Evolutionary conservation across 2,329 filamentous ascomycete genomes (phyloP).

Genomic region (Chaetomium globosum): DNA sequence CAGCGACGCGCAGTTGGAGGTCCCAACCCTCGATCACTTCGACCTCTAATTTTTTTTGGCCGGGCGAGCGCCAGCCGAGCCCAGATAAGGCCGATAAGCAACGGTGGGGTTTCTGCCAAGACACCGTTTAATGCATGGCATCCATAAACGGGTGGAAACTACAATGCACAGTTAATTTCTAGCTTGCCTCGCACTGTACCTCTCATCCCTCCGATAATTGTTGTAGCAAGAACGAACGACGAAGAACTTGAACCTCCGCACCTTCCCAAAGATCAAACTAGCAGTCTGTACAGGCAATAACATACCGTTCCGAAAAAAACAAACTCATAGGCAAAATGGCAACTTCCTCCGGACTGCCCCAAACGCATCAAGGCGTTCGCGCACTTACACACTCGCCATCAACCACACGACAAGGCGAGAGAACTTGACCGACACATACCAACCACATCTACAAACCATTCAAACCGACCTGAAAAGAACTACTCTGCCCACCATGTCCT

Average conservation of each 20-base stretch:
- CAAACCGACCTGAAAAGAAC: neutral
- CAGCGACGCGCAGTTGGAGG: constrained; percentile 13
- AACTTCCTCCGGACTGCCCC: neutral
- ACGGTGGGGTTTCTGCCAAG: constrained; percentile 17
- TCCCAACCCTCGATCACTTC: constrained; percentile 3
- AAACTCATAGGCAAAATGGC: neutral
- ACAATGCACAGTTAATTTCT: neutral
- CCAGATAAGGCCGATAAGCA: constrained; percentile 37
- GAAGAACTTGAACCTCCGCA: neutral
- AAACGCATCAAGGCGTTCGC: neutral
- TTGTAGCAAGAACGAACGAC: neutral
- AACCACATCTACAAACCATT: neutral
- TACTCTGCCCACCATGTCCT: neutral
- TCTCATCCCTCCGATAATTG: neutral
- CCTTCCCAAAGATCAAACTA: neutral
- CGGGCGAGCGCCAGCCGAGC: constrained; percentile 28
- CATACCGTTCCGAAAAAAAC: no score
- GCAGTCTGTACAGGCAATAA: neutral
- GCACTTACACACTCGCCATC: constrained; percentile 19
- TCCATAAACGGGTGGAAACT: neutral
- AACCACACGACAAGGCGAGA: neutral
- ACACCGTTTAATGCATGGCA: constrained; percentile 17
- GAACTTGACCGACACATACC: neutral
- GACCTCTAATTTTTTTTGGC: constrained; percentile 37
- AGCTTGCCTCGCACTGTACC: neutral